Evolutionary conservation across 495 filamentous ascomycete species (phyloP).

Genomic region (Pyrenopolyporus hunteri): DNA sequence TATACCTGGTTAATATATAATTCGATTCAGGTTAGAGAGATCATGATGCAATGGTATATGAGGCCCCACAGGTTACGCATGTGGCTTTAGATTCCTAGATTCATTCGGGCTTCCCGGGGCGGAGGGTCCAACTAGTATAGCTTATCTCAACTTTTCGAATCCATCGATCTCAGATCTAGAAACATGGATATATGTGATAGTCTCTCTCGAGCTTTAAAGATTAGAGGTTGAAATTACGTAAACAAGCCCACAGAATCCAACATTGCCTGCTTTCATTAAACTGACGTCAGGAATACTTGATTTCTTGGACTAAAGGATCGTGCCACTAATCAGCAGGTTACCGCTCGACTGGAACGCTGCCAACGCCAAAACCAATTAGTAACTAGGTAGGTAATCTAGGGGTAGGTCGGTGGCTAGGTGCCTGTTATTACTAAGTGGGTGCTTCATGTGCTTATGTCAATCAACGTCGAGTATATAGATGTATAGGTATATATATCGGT

Average conservation of each 20-base stretch:
- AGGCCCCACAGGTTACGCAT: slow-evolving; percentile 26
- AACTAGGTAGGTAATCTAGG: no score
- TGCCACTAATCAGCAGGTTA: no score
- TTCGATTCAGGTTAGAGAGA: neutral
- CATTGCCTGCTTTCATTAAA: neutral
- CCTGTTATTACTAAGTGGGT: no score
- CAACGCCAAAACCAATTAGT: no score
- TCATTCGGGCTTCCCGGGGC: neutral
- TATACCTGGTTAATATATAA: no score
- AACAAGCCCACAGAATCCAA: neutral
- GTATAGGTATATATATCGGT: no score
- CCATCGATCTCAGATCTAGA: neutral
- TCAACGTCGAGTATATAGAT: no score
- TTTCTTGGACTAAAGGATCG: no score
- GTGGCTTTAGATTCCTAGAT: slow-evolving; percentile 5
- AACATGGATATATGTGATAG: neutral
- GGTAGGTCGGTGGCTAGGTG: no score
- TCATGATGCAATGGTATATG: slow-evolving; percentile 25
- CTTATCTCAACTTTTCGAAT: slow-evolving; percentile 7
- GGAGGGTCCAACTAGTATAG: neutral
- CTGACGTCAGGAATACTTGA: slow-evolving; percentile 3
- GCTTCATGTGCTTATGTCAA: no score
- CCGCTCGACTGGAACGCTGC: no score
- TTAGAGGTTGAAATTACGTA: neutral
- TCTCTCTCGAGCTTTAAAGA: neutral